Evolutionary conservation across 805 yeast species (phyloP), one percentile per base, ranked within the genome.

Genomic region (Yarrowia osloensis): DNA sequence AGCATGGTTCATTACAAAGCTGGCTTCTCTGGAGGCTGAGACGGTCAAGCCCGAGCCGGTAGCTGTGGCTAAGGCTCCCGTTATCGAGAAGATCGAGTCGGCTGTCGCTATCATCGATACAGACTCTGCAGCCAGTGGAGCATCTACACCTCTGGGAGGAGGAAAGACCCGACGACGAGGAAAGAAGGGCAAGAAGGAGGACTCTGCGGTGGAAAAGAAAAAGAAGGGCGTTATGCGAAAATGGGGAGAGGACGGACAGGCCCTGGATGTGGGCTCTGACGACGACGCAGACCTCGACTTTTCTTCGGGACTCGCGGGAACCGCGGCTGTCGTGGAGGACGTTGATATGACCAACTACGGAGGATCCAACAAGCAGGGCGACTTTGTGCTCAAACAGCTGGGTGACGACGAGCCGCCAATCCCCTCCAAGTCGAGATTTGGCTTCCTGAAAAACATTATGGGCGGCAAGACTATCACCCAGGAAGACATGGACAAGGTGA

Each of bases 381-480:
- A 84, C n/a, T 88, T 88, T 72, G 74, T 88, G 46, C 86, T 89
- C 13, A 85, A 81, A 66, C 91, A 88, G 70, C 80, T 89, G 37
- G 85, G 86, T 50, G 82, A 79, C 50, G 86, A 84, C 67, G 81
- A 84, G 70, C 77, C 81, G 29, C 74, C 54, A 1, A 46, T 33
- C 33, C 33, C 67, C n/a, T 74, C 76, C 39, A 68, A 73, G 15
- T 68, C 77, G 4, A 81, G 81, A 46, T 82, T 88, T 72, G 84
- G 86, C 1, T 88, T 88, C 71, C 76, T 89, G 59, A 81, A 84
- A 69, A 85, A 84, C 71, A 75, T 85, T 62, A 80, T 89, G 59
- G 94, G 95, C 66, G 91, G 91, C 65, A 87, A 87, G 73, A 86
- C 84, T 7, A 82, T 89, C 46, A 81, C 86, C 1, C 82, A 83